Evolutionary conservation across 225 moss, liverwort and hornwort species (phyloP).

Genomic region (Neckera pumila): DNA sequence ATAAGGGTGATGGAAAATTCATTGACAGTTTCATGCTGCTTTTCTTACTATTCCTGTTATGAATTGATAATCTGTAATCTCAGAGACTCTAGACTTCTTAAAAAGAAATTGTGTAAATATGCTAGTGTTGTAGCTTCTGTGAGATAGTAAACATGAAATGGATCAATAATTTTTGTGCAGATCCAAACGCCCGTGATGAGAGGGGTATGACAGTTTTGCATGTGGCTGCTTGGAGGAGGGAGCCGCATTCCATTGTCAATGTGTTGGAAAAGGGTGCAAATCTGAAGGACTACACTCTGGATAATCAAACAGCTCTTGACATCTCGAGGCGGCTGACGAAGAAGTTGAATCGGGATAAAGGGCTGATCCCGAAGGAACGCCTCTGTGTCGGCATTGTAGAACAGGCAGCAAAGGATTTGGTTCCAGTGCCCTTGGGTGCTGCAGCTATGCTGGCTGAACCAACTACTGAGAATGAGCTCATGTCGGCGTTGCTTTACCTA

Average conservation of each 20-base stretch:
- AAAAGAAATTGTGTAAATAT: not conserved
- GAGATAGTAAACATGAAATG: not conserved
- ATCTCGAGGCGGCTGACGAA: constrained; percentile 61
- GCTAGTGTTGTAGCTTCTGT: not conserved
- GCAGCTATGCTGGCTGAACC: constrained; percentile 50
- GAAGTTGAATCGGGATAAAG: constrained; percentile 11
- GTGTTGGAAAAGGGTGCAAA: constrained; percentile 62
- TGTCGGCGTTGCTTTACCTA: constrained; percentile 52
- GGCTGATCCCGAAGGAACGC: constrained; percentile 43
- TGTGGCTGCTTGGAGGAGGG: constrained; percentile 72
- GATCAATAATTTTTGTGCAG: constrained; percentile 1
- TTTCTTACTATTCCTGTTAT: not conserved
- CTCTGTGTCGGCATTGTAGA: constrained; percentile 58
- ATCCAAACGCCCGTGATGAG: constrained; percentile 34
- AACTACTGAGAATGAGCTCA: constrained; percentile 47
- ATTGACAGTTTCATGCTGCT: not conserved
- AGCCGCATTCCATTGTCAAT: constrained; percentile 61
- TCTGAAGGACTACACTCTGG: constrained; percentile 28
- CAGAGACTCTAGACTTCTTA: not conserved
- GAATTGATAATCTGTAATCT: not conserved
- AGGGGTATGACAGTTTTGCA: constrained; percentile 76
- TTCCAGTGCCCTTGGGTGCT: constrained; percentile 30
- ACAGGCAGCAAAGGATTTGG: constrained; percentile 32
- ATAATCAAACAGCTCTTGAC: constrained; percentile 58
- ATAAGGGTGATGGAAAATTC: not conserved